Conservation (phyloP, 192 early-diverging fungal species). For the Phycomyces blakesleeanus region DNA sequence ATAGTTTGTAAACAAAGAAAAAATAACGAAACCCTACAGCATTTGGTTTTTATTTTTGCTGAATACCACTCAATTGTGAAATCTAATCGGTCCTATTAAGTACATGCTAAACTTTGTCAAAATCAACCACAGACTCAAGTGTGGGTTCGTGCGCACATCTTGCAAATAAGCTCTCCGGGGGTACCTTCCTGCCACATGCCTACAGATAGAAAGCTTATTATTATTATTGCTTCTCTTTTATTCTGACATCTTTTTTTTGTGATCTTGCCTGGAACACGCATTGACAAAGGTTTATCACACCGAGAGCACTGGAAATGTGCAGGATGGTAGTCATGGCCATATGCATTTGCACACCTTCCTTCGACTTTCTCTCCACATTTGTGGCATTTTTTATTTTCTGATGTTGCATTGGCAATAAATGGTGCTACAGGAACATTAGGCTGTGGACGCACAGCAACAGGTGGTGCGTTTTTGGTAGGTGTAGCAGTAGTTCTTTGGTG, state of each 20-base stretch:
- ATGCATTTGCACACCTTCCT: slow-evolving; percentile 20
- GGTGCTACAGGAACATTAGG: neutral
- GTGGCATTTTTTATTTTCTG: slow-evolving; percentile 14
- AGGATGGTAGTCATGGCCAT: slow-evolving; percentile 31
- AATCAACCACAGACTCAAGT: neutral
- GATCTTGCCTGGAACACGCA: slow-evolving; percentile 29
- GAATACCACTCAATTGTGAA: too few relatives aligned
- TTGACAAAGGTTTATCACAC: slow-evolving; percentile 24
- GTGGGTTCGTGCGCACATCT: slow-evolving; percentile 7
- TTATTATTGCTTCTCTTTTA: too few relatives aligned
- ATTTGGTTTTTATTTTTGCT: too few relatives aligned
- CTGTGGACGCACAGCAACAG: neutral
- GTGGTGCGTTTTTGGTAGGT: neutral
- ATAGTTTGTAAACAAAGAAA: too few relatives aligned
- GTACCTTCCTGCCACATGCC: slow-evolving; percentile 20
- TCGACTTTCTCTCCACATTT: slow-evolving; percentile 21
- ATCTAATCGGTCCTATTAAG: too few relatives aligned
- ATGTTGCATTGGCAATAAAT: neutral
- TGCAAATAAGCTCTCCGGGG: slow-evolving; percentile 9
- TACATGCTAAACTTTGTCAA: neutral
- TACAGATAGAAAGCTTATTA: neutral
- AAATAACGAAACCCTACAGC: too few relatives aligned
- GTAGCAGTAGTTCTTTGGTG: neutral
- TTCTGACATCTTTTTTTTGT: too few relatives aligned
- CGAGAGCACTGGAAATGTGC: slow-evolving; percentile 29